Percentiles rank a stretch among this genome's conserved stretches.
Conservation (phyloP, 2,329 filamentous ascomycete genomes). For the Aureobasidium leucospermi region DNA sequence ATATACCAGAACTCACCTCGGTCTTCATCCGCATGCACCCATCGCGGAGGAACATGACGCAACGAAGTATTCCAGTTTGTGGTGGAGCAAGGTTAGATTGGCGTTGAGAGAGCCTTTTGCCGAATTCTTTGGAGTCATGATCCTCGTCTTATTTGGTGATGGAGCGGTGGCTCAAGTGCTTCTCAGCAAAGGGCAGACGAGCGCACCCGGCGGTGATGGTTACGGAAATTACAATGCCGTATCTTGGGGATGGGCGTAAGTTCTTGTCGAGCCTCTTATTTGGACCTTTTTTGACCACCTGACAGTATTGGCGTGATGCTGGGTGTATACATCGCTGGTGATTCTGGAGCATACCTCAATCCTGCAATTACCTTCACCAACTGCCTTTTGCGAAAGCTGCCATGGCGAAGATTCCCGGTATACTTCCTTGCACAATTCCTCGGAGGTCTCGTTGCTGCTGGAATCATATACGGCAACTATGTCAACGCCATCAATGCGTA, state of each 20-base stretch:
- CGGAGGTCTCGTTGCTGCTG: constrained; percentile 55
- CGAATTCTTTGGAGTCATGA: constrained; percentile 37
- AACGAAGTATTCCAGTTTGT: constrained; percentile 28
- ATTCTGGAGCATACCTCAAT: constrained; percentile 59
- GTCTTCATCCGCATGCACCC: constrained; percentile 34
- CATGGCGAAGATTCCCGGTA: constrained; percentile 63
- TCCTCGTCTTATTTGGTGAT: constrained; percentile 39
- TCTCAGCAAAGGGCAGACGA: constrained; percentile 27
- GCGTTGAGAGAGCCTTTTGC: constrained; percentile 37
- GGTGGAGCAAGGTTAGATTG: constrained; percentile 32
- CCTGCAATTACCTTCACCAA: constrained; percentile 65
- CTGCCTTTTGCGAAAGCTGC: constrained; percentile 60
- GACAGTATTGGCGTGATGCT: constrained; percentile 30
- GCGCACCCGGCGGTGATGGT: constrained; percentile 35
- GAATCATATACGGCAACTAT: constrained; percentile 39
- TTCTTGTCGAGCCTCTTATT: background rate
- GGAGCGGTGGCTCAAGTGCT: constrained; percentile 38
- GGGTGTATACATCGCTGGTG: constrained; percentile 56
- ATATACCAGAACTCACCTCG: constrained; percentile 19
- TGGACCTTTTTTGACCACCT: background rate
- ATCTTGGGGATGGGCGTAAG: constrained; percentile 33
- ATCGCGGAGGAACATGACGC: constrained; percentile 36
- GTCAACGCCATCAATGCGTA: constrained; percentile 56
- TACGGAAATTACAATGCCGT: constrained; percentile 37
- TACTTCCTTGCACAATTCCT: constrained; percentile 60